Conservation (phyloP, 2,329 filamentous ascomycete species). For the Orbilia brochopaga region DNA sequence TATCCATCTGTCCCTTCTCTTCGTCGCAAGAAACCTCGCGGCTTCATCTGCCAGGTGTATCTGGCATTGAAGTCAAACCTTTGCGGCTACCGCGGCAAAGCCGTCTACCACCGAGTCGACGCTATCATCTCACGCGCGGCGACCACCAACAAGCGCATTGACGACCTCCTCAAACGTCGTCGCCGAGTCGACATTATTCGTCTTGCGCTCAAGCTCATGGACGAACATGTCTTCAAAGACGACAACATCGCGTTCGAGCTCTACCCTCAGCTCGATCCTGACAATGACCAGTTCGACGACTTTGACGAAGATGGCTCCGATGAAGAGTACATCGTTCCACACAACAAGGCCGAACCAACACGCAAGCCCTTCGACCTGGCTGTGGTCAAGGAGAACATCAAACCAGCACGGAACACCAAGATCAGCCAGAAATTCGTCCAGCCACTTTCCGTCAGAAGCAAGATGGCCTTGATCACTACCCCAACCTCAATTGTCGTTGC, state of each 20-base stretch:
- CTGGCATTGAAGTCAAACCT: slow-evolving; percentile 14
- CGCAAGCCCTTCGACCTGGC: slow-evolving; percentile 7
- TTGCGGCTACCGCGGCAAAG: slow-evolving; percentile 14
- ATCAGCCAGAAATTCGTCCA: not conserved
- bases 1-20: not conserved
- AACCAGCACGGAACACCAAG: not conserved
- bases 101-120: slow-evolving; percentile 11
- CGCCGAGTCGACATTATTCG: slow-evolving; percentile 23
- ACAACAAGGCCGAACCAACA: slow-evolving; percentile 13
- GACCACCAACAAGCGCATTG: slow-evolving; percentile 8
- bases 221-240: slow-evolving; percentile 16
- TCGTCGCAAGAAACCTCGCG: slow-evolving; percentile 11
- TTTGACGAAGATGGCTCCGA: slow-evolving; percentile 13
- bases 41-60: slow-evolving; percentile 22
- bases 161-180: slow-evolving; percentile 14
- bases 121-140: slow-evolving; percentile 3
- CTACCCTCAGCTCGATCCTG: slow-evolving; percentile 19
- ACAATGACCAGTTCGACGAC: slow-evolving; percentile 15
- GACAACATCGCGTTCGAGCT: slow-evolving; percentile 10
- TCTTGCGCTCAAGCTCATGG: slow-evolving; percentile 14
- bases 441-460: slow-evolving; percentile 2
- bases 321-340: slow-evolving; percentile 9
- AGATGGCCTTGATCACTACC: not conserved
- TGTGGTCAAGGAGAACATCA: slow-evolving; percentile 3
- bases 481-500: not conserved